Base-by-base conservation (phyloP, 2,329 filamentous ascomycete species). In the Dendryphion nanum region DNA sequence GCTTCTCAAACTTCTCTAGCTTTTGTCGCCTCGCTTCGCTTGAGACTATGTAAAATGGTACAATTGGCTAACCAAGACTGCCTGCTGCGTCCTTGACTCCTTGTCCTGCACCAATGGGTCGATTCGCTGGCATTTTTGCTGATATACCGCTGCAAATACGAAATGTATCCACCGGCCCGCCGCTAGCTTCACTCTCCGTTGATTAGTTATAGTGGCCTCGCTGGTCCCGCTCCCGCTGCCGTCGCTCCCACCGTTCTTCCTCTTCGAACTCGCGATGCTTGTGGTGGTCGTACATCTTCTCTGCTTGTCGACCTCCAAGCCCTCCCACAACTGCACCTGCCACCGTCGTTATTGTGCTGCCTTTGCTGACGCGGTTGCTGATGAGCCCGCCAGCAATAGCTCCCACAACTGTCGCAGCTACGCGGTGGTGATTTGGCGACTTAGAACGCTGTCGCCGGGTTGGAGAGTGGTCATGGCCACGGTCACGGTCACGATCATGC, bases 271-370 rank as follows among this genome's bases (percentile, higher is more conserved):
- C 37, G 20, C 38, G 36, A 7, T 48, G 46, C 20, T 48, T 40
- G 10, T 40, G 37, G 23, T 42, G 44, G n/a, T 54, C 57, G 33
- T 51, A 60, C 19, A 43, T 37, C 39, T 59, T 55, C 33, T 59
- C 51, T 0, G 41, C 44, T 34, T 63, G 57, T 26, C 54, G 47
- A 6, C 50, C 61, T 13, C 56, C 59, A 2, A 67, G 35, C 0
- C 63, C 62, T 6, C 64, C 64, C 12, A 64, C 42, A 4, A 67
- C 53, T 8, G 64, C 64, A 3, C 62, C 60, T 5, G 44, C 59
- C 13, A 67, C 48, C 3, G 62, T 63, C 4, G 58, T 52, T 18
- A 57, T 41, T 2, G 52, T 58, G 10, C 61, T 52, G 23, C 49
- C 53, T 41, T 55, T 20, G 10, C 29, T 4, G 12, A 8, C 54